Evolutionary conservation across 306 rosid genomes (phyloP).

Genomic region (Biancaea sappan): DNA sequence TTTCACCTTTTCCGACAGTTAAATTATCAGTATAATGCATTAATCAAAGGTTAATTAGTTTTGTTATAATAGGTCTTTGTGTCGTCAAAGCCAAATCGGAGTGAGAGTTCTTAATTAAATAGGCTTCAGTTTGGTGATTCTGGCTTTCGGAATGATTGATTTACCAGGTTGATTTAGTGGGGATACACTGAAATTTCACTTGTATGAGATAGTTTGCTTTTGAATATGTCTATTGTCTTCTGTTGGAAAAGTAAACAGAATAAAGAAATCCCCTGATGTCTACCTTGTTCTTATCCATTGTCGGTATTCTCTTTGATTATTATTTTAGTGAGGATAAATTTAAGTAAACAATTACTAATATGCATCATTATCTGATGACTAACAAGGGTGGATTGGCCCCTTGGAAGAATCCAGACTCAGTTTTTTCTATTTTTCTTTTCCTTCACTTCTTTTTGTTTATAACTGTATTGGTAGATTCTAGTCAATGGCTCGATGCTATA

Average conservation of each 20-base stretch:
- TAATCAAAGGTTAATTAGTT: not conserved
- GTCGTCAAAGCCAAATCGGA: conserved; percentile 55
- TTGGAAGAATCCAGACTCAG: not conserved
- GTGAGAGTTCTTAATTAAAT: conserved; percentile 49
- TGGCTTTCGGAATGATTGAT: not conserved
- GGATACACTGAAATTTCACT: not conserved
- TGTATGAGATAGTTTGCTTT: not conserved
- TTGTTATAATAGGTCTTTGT: conserved; percentile 35
- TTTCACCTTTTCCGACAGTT: not conserved
- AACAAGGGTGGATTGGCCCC: not conserved
- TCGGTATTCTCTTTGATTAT: not conserved
- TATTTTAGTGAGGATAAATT: not conserved
- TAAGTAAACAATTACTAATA: not conserved
- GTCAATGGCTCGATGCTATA: too few relatives aligned
- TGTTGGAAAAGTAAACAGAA: not conserved
- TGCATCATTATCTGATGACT: not conserved
- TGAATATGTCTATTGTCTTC: not conserved
- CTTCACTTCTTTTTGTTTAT: too few relatives aligned
- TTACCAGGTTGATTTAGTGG: not conserved
- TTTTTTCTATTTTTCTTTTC: too few relatives aligned
- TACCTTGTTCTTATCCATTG: conserved; percentile 3
- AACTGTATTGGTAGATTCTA: too few relatives aligned
- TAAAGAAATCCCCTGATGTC: not conserved
- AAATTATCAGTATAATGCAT: not conserved
- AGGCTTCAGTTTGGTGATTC: not conserved